phyloP scores from a whole-genome alignment of 176 grass and related monocot species.

The Triticum timopheevii region DNA sequence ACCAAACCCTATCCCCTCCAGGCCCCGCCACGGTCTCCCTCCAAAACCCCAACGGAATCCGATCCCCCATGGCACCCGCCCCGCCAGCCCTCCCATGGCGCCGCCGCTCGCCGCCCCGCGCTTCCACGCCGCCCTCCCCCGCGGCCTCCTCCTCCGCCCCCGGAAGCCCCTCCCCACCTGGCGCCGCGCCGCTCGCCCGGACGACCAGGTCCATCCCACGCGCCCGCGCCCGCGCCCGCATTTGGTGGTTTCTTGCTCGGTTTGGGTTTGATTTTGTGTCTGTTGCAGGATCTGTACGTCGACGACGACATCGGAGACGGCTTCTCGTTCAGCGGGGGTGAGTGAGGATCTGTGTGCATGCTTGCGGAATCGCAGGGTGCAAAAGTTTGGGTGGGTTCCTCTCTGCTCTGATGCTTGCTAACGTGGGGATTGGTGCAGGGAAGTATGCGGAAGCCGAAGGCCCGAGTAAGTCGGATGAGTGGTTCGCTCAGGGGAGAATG shows the following conservation, averaged over 20 bases:
- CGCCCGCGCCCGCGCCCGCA: background rate
- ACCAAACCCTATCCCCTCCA: slow-evolving; percentile 69
- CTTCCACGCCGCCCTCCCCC: slow-evolving; percentile 26
- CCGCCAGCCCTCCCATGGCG: slow-evolving; percentile 52
- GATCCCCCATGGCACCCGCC: slow-evolving; percentile 18
- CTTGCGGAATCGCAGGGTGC: background rate
- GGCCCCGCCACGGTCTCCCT: background rate
- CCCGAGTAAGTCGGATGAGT: slow-evolving; percentile 70
- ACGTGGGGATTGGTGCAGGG: slow-evolving; percentile 38
- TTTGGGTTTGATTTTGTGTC: background rate
- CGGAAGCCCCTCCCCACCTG: slow-evolving; percentile 30
- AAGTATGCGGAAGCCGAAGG: slow-evolving; percentile 85
- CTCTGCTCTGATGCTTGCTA: background rate
- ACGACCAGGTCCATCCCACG: slow-evolving; percentile 43
- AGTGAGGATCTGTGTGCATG: background rate
- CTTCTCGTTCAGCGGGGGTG: slow-evolving; percentile 90
- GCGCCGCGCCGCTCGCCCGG: slow-evolving; percentile 43
- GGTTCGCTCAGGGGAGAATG: slow-evolving; percentile 83
- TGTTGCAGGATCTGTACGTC: slow-evolving; percentile 67
- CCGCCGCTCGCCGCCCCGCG: slow-evolving; percentile 44
- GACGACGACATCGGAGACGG: slow-evolving; percentile 80
- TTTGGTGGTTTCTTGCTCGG: background rate
- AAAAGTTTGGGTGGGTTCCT: background rate
- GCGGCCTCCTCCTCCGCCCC: background rate
- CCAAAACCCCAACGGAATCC: slow-evolving; percentile 46